These are phyloP conservation scores for Pisolithus tinctorius DNA, from an alignment of 768 basidiomycete genomes.

Conservation along the genomic window DNA sequence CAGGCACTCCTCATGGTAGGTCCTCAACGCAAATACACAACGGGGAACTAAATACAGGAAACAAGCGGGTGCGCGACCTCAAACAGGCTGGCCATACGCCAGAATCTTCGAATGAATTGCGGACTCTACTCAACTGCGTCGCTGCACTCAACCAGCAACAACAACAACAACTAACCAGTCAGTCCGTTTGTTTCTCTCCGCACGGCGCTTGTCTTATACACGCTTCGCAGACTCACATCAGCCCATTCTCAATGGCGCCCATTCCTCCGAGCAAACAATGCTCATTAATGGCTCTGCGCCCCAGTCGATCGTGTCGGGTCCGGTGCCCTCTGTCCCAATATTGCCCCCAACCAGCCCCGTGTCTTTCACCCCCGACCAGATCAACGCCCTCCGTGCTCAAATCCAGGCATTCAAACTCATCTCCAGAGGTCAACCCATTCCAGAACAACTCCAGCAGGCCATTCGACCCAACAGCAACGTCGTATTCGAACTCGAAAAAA, in stretches of 20 bases:
- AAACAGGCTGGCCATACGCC: constrained; percentile 36
- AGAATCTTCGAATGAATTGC: constrained; percentile 39
- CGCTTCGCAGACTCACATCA: constrained; percentile 21
- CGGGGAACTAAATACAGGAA: neutral
- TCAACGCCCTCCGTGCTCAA: constrained; percentile 70
- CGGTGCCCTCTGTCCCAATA: constrained; percentile 42
- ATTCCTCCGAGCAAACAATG: constrained; percentile 16
- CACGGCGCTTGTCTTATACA: constrained; percentile 8
- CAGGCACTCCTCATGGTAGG: constrained; percentile 17
- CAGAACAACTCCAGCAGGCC: constrained; percentile 63
- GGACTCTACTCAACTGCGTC: constrained; percentile 34
- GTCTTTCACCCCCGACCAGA: constrained; percentile 72
- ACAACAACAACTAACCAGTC: constrained; percentile 29
- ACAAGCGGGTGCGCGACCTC: constrained; percentile 39
- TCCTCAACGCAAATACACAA: neutral
- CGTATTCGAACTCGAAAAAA: constrained; percentile 57
- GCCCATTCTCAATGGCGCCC: constrained; percentile 18
- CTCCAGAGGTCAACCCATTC: constrained; percentile 56
- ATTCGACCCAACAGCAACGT: constrained; percentile 59
- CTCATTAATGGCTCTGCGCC: constrained; percentile 22
- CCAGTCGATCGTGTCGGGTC: constrained; percentile 41
- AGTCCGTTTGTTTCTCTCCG: constrained; percentile 5
- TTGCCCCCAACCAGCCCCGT: constrained; percentile 61
- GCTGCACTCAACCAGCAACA: constrained; percentile 21
- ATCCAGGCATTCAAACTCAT: constrained; percentile 78